Evolutionary conservation across 23 red algal genomes (phyloP).

Genomic region (Agarophyton chilense): DNA sequence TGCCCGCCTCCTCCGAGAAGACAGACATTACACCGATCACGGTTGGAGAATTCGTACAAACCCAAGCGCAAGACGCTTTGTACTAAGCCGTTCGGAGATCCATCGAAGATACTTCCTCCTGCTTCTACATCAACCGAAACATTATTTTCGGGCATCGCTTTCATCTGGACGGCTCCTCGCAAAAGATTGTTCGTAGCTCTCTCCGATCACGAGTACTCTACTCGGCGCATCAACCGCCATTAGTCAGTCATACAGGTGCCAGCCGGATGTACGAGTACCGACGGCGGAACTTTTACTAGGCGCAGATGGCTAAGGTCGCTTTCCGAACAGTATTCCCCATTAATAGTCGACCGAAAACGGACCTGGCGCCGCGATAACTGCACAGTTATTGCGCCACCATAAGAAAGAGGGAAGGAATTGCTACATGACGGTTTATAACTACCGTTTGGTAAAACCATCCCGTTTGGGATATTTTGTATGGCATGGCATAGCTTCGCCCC

Average conservation of each 20-base stretch:
- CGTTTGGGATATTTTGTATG: no score
- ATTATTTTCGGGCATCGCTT: background rate
- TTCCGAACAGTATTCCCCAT: constrained; percentile 10
- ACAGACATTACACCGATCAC: background rate
- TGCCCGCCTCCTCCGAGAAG: no score
- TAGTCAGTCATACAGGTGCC: background rate
- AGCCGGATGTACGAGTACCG: constrained; percentile 19
- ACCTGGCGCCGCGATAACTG: background rate
- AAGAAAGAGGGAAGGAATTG: no score
- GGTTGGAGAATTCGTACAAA: background rate
- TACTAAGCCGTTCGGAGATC: background rate
- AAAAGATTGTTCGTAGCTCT: constrained; percentile 36
- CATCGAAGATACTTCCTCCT: background rate
- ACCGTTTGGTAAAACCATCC: no score
- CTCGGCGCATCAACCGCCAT: constrained; percentile 33
- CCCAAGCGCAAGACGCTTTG: constrained; percentile 22
- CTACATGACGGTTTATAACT: no score
- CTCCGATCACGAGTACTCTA: constrained; percentile 19
- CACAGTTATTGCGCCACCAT: no score
- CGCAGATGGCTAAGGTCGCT: constrained; percentile 11
- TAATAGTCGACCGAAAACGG: no score
- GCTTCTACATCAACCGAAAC: background rate
- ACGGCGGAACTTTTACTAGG: constrained; percentile 8
- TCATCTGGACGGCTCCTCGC: background rate
- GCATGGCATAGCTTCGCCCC: no score